Evolutionary conservation across 2,329 filamentous ascomycete genomes (phyloP), one percentile per base, ranked within the genome.

Genomic region (Xylaria sp.): DNA sequence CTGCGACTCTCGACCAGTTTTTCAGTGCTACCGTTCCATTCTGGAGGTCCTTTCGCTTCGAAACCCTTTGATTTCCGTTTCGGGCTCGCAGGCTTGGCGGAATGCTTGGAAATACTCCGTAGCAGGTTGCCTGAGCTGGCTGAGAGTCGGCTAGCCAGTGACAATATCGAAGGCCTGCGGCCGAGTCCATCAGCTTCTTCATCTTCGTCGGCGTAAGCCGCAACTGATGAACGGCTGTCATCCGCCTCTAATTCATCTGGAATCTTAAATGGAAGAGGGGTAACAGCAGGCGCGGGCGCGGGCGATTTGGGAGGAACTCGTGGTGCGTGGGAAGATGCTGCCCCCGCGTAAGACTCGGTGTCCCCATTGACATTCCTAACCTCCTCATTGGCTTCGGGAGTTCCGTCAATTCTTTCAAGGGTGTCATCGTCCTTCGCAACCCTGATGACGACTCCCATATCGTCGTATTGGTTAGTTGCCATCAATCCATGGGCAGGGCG

Each of bases 201-300:
- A 34, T 86, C 80, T 37, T 80, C 76, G 59, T 88, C 86, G 13
- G 87, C 86, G 67, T 88, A 81, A 0, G 89, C 89, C 2, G 87
- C 90, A 18, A 90, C 78, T 1, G 89, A 90, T 2, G 87, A 91
- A 34, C 80, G 75, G 60, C 83, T 80, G 18, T 78, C 64, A 13
- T 66, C 65, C 30, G 51, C 58, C 13, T 61, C 64, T 5, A 68
- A 60, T 5, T 23, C 48, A 18, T 73, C 72, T 0, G 85, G 84
- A 1, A 89, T 76, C 8, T 71, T 80, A 72, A 90, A 90, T 0
- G 88, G 88, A 1, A 90, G 75, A 13, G 88, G 85, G 0, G 89
- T 75, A 42, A 90, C 76, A 6, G 79, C 74, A 3, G 83, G 83
- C n/a, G 72, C 72, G 34, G 80, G 75, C 13, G 72, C 72, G 34